Evolutionary conservation across 164 flowering plant species (phyloP).

Genomic region (Chimonanthus salicifolius): DNA sequence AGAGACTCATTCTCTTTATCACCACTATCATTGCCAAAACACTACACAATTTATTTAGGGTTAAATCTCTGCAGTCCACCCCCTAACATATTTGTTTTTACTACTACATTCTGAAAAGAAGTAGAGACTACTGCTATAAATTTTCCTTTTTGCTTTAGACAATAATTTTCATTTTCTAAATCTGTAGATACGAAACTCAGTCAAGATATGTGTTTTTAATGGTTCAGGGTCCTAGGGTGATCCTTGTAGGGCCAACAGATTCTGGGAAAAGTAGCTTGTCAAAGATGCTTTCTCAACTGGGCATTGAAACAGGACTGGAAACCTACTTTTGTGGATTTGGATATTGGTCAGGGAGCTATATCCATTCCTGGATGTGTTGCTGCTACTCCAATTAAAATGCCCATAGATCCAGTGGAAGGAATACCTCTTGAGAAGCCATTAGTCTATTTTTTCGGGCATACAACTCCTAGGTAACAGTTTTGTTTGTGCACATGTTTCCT

Average conservation of each 20-base stretch:
- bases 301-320: constrained; percentile 98
- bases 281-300: constrained; percentile 92
- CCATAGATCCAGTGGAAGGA: constrained; percentile 96
- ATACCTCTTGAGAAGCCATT: constrained; percentile 96
- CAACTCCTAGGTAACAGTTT: constrained; percentile 65
- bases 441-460: constrained; percentile 82
- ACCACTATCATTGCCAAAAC: no score
- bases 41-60: no score
- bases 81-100: no score
- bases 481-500: not conserved
- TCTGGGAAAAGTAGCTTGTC: constrained; percentile 88
- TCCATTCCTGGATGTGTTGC: constrained; percentile 84
- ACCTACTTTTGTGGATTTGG: constrained; percentile 90
- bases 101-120: no score
- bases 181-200: not conserved
- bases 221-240: constrained; percentile 82
- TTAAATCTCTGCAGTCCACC: no score
- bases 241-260: constrained; percentile 91
- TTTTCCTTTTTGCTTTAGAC: not conserved
- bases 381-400: constrained; percentile 90
- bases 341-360: constrained; percentile 92
- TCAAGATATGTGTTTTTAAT: constrained; percentile 6
- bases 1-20: no score
- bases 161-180: not conserved
- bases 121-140: no score